Percentiles rank a stretch among this genome's conserved stretches.
These are phyloP conservation scores for Penicillium sp. DNA, from an alignment of 2,329 filamentous ascomycete genomes.

Conservation along the genomic window DNA sequence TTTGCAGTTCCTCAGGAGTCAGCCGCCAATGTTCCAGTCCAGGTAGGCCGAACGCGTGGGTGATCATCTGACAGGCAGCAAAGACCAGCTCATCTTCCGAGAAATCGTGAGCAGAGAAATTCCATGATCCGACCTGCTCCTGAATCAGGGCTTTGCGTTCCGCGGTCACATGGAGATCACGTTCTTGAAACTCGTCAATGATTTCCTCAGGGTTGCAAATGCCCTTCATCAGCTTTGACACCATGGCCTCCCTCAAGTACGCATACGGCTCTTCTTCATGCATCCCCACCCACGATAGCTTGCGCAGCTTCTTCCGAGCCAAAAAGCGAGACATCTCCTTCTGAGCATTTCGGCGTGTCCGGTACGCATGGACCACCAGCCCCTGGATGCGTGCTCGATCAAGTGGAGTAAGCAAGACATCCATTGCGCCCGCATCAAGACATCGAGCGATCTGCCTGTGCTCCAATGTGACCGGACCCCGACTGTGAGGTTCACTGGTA, in stretches of 20 bases:
- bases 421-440: conserved; percentile 81
- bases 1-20: conserved; percentile 78
- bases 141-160: conserved; percentile 69
- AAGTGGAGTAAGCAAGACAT: conserved; percentile 81
- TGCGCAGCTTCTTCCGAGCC: conserved; percentile 73
- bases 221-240: conserved; percentile 83
- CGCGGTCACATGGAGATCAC: conserved; percentile 67
- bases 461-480: conserved; percentile 46
- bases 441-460: conserved; percentile 67
- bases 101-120: conserved; percentile 87
- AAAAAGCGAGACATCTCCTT: conserved; percentile 73
- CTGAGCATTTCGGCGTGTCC: conserved; percentile 74
- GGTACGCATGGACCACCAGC: conserved; percentile 81
- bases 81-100: conserved; percentile 88
- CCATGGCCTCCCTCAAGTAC: conserved; percentile 88
- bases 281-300: conserved; percentile 89
- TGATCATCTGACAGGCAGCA: conserved; percentile 83
- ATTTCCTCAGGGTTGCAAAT: conserved; percentile 74
- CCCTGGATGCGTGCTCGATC: conserved; percentile 73
- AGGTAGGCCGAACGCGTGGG: conserved; percentile 80
- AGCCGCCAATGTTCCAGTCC: conserved; percentile 81
- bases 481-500: conserved; percentile 28
- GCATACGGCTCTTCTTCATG: conserved; percentile 84
- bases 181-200: conserved; percentile 64
- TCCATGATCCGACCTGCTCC: conserved; percentile 74